A percentile compares a stretch with the other conserved stretches of the same genome.
Evolutionary conservation across 139 green algal species (phyloP).

Genomic region (Tetradesmus lagerheimii): DNA sequence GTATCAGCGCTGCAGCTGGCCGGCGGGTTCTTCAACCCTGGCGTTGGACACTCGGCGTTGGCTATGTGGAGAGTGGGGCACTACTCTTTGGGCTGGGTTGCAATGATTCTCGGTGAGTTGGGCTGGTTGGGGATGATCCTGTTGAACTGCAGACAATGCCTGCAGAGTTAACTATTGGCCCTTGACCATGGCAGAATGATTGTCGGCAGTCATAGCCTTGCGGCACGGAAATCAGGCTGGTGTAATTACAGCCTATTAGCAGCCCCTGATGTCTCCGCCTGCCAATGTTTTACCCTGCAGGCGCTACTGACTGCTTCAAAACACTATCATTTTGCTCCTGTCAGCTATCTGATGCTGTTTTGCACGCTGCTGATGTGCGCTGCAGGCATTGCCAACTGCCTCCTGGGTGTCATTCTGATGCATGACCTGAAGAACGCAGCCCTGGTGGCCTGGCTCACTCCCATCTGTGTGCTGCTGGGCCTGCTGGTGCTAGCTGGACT

Average conservation of each 20-base stretch:
- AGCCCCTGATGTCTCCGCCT: too few relatives aligned
- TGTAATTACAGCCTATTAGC: too few relatives aligned
- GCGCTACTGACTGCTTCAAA: too few relatives aligned
- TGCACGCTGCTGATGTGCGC: not conserved
- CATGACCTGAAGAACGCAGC: not conserved
- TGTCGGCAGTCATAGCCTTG: too few relatives aligned
- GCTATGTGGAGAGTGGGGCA: not conserved
- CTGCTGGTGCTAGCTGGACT: not conserved
- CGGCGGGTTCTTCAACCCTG: not conserved
- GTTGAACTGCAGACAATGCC: too few relatives aligned
- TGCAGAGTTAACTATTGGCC: too few relatives aligned
- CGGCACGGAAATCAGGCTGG: too few relatives aligned
- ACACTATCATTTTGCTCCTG: too few relatives aligned
- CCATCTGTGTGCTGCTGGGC: not conserved
- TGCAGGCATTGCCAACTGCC: constrained; percentile 20
- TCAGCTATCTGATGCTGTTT: not conserved
- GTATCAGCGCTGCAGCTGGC: not conserved
- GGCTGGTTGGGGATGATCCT: constrained; percentile 5
- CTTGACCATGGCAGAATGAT: too few relatives aligned
- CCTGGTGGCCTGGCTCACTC: not conserved
- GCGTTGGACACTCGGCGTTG: not conserved
- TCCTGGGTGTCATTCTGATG: constrained; percentile 13
- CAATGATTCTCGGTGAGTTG: not conserved
- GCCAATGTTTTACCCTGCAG: too few relatives aligned
- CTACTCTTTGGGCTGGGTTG: not conserved